A percentile compares a stretch with the other conserved stretches of the same genome.
phyloP scores from a whole-genome alignment of 2,329 filamentous ascomycete genomes.

The Xylaria multiplex region DNA sequence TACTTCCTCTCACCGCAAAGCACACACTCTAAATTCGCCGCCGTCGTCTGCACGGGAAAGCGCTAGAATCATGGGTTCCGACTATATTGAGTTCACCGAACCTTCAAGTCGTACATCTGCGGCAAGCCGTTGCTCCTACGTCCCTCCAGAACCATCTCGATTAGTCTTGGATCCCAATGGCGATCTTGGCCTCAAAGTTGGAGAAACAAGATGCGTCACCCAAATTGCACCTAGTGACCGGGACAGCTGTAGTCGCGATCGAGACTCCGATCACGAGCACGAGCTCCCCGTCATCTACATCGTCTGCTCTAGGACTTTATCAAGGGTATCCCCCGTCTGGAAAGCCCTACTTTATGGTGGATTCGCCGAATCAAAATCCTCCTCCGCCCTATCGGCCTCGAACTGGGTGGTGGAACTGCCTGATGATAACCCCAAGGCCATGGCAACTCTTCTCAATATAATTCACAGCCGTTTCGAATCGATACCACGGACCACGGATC shows the following conservation, averaged over 20 bases:
- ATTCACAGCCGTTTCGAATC: conserved; percentile 46
- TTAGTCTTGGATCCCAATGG: conserved; percentile 38
- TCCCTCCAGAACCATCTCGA: background rate
- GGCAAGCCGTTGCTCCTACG: background rate
- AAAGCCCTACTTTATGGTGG: conserved; percentile 43
- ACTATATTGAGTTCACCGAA: background rate
- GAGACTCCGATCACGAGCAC: conserved; percentile 18
- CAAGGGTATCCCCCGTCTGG: conserved; percentile 42
- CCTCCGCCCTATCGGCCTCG: background rate
- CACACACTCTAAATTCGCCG: background rate
- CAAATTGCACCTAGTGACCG: conserved; percentile 5
- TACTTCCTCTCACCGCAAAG: no score
- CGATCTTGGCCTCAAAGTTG: conserved; percentile 38
- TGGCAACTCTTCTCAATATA: conserved; percentile 48
- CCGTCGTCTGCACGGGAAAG: no score
- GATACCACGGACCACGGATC: conserved; percentile 30
- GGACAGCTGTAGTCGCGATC: background rate
- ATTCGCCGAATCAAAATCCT: conserved; percentile 41
- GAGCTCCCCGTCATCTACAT: conserved; percentile 34
- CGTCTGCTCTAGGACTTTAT: conserved; percentile 42
- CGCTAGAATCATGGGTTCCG: background rate
- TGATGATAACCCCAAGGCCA: conserved; percentile 47
- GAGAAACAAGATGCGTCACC: conserved; percentile 5
- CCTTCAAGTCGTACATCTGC: background rate
- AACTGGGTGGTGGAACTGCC: conserved; percentile 46